Conservation (phyloP, 176 grass and related monocot genomes). For the Cenchrus purpureus region DNA sequence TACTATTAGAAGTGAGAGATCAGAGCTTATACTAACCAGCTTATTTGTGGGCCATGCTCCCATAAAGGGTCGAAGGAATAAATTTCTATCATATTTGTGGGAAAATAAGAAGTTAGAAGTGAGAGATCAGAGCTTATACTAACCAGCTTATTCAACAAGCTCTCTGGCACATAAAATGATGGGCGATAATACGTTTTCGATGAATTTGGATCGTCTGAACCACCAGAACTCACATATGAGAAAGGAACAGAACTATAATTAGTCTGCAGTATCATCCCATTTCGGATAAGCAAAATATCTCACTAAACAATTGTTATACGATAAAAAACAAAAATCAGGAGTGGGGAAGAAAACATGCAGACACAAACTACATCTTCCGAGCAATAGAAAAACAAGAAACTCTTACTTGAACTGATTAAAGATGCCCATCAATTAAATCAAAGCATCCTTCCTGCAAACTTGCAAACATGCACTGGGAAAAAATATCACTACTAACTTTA, state of each 20-base stretch:
- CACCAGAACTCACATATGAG: conserved; percentile 61
- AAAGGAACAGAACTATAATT: conserved; percentile 71
- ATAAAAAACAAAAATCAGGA: conserved; percentile 19
- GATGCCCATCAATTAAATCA: conserved; percentile 75
- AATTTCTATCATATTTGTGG: too few species aligned
- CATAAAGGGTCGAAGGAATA: too few species aligned
- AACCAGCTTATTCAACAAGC: conserved; percentile 79
- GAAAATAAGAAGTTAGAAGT: too few species aligned
- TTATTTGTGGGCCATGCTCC: too few species aligned
- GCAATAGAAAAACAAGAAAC: conserved; percentile 41
- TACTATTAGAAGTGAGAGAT: conserved; percentile 34
- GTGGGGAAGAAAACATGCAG: background rate
- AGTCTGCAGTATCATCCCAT: conserved; percentile 27
- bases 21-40: too few species aligned
- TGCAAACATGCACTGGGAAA: conserved; percentile 45
- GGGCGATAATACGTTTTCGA: conserved; percentile 53
- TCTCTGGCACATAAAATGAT: conserved; percentile 83
- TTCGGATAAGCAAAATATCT: conserved; percentile 51
- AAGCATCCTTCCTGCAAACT: conserved; percentile 77
- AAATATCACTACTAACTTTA: conserved; percentile 32
- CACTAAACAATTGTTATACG: conserved; percentile 16
- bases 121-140: too few species aligned
- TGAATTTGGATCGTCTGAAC: conserved; percentile 48
- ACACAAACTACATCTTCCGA: conserved; percentile 28
- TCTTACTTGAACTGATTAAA: conserved; percentile 75